These are phyloP conservation scores for Lachnellula arida DNA, from an alignment of 2,329 filamentous ascomycete species.

Conservation along the genomic window DNA sequence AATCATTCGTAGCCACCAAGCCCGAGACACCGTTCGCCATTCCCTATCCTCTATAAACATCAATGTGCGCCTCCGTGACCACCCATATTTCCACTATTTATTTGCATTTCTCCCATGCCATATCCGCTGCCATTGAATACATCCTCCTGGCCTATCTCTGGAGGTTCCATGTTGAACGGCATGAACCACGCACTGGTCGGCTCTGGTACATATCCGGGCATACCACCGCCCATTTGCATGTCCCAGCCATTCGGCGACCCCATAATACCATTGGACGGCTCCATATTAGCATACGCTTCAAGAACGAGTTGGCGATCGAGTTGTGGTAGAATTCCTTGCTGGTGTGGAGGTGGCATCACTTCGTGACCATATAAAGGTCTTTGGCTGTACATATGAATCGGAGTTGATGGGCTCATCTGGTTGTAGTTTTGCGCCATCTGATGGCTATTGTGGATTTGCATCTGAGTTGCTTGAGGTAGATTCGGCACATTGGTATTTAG, in stretches of 20 bases:
- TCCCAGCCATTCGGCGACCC: constrained; percentile 26
- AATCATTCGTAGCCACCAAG: neutral
- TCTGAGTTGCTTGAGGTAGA: constrained; percentile 12
- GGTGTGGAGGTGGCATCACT: constrained; percentile 48
- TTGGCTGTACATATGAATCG: constrained; percentile 29
- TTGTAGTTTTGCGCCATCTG: constrained; percentile 21
- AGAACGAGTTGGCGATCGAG: constrained; percentile 74
- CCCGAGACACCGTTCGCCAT: constrained; percentile 8
- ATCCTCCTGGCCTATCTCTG: constrained; percentile 41
- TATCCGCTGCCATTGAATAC: constrained; percentile 16
- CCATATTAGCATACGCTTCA: constrained; percentile 59
- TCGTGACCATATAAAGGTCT: constrained; percentile 37
- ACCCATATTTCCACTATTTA: constrained; percentile 31
- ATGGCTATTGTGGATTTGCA: constrained; percentile 20
- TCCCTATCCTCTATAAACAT: neutral
- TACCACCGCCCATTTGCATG: constrained; percentile 23
- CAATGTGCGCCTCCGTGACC: constrained; percentile 25
- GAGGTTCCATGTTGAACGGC: constrained; percentile 85
- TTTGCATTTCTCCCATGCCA: constrained; percentile 31
- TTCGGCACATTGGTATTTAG: constrained; percentile 26
- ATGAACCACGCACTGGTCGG: constrained; percentile 78
- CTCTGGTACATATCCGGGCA: constrained; percentile 34
- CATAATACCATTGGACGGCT: constrained; percentile 33
- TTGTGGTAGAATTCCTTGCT: constrained; percentile 55
- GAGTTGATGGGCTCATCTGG: constrained; percentile 28